Base-by-base conservation (phyloP, 352 stramenopile species). In the Thalassiosira livingstoniorum region DNA sequence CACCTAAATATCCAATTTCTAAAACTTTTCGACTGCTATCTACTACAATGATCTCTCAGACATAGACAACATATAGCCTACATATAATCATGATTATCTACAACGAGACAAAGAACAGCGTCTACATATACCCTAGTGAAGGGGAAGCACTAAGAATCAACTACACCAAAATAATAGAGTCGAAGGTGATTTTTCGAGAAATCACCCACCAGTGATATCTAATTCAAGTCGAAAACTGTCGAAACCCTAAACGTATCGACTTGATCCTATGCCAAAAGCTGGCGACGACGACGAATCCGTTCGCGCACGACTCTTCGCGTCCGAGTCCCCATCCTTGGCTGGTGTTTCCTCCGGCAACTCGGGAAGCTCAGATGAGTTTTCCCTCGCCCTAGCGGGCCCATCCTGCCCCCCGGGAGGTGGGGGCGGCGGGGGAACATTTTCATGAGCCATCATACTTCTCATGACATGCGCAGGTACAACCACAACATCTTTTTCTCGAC, bases 381-480 rank as follows among this genome's bases (percentile, higher is more conserved):
- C 1, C 35, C 32, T 32, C 55, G 34, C 65, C 58, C 5, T 34
- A 42, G 31, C 27, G 23, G 37, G 18, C n/a, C 31, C 53, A 62
- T 70, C 25, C 62, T 55, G 11, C 21, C 25, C 7, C 27, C 47
- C 1, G 10, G 69, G 31, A 35, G 43, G 1, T 58, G 57, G 23
- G 23, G 15, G 43, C 55, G 37, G 15, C 7, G 18, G 10, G 15
- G 25, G 21, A n/a, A 34, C 32, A n/a, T 57, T 34, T 27, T 58
- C n/a, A 45, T 78, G 75, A 25, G 51, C 31, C 13, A 60, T 61
- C 51, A 76, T 58, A 32, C 39, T 57, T 31, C 58, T 63, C 11
- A 84, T 65, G 10, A 85, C 80, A 62, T 85, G 75, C 4, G 77
- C 62, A 15, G 80, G 80, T 35, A 82, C 75, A 23, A 87, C 75